Base-by-base conservation (phyloP, 495 filamentous ascomycete genomes). In the Penicillium desertorum region DNA sequence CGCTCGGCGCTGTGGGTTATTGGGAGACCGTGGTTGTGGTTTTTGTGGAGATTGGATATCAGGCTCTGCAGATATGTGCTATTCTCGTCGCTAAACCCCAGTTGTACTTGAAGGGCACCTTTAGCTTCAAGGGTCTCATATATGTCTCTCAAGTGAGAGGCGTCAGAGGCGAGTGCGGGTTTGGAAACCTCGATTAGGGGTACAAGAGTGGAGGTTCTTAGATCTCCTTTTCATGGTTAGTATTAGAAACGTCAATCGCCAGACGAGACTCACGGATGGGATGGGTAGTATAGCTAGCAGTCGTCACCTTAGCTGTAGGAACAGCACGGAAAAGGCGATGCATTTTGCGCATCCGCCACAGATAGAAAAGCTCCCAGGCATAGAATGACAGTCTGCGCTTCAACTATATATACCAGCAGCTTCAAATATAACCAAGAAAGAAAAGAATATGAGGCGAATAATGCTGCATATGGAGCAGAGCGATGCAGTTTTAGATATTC, bases 1-100 rank as follows among this genome's bases (percentile, higher is more conserved):
- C 68, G 65, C 5, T 51, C 23, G 9, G 68, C 71, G 14, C 69
- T 72, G 57, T 77, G 74, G n/a, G 64, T 61, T 14, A 75, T 62
- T 0, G 71, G 65, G 9, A 63, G 54, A 0, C 73, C 71, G 30
- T 76, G 74, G 1, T 20, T 41, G 48, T 72, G 62, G 20, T 63
- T 12, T 43, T 55, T 50, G 43, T 73, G 63, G 1, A 75, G 68
- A 19, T 55, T 68, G 0, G 57, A 14, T 25, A 76, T 44, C 4
- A 76, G 58, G 2, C 62, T 22, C 16, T 65, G 54, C 4, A 76
- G 58, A 50, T 73, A 76, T 4, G 17, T 23, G 47, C 72, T 69
- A 0, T 62, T 51, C 4, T 60, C 42, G 45, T 72, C 72, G 0
- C 1, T 3, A 39, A 74, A 75, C 2, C 45, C 50, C 0, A 71